These are phyloP conservation scores for Exophiala bonariae DNA, from an alignment of 2,329 filamentous ascomycete species.

Conservation along the genomic window DNA sequence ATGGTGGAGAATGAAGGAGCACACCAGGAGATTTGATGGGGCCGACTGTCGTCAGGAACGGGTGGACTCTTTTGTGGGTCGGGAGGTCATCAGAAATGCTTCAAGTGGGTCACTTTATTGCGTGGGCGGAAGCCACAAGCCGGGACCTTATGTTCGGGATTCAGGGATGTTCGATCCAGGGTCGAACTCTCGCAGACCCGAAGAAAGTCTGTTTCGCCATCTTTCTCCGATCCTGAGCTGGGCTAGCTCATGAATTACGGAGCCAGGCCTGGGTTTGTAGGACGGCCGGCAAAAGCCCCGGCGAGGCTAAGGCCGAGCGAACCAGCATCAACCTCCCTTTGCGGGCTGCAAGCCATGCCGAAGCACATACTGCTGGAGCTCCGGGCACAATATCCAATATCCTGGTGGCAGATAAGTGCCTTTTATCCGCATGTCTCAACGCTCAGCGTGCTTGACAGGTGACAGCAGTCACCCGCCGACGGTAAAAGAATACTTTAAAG, in stretches of 20 bases:
- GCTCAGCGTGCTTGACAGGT: conserved; percentile 5
- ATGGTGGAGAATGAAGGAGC: conserved; percentile 24
- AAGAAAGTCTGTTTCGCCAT: not conserved
- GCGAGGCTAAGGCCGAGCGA: not conserved
- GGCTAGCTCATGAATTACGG: conserved; percentile 6
- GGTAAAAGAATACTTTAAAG: not conserved
- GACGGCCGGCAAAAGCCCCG: not conserved
- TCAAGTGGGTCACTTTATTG: conserved; percentile 13
- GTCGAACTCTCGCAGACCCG: conserved; percentile 5
- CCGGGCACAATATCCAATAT: too few species aligned
- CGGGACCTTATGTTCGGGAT: conserved; percentile 21
- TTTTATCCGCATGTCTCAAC: not conserved
- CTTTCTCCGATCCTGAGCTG: conserved; percentile 15
- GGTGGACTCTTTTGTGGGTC: conserved; percentile 14
- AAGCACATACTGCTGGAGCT: too few species aligned
- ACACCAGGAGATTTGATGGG: conserved; percentile 26
- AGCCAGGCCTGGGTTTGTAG: not conserved
- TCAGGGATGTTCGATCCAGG: conserved; percentile 16
- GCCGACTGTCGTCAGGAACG: conserved; percentile 19
- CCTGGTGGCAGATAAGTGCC: too few species aligned
- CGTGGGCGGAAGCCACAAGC: conserved; percentile 23
- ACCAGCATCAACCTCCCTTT: not conserved
- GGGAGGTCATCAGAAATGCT: conserved; percentile 3
- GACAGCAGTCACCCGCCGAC: not conserved
- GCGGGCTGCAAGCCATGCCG: not conserved